Conservation (phyloP, 768 basidiomycete species). For the Collybiopsis luxurians region DNA sequence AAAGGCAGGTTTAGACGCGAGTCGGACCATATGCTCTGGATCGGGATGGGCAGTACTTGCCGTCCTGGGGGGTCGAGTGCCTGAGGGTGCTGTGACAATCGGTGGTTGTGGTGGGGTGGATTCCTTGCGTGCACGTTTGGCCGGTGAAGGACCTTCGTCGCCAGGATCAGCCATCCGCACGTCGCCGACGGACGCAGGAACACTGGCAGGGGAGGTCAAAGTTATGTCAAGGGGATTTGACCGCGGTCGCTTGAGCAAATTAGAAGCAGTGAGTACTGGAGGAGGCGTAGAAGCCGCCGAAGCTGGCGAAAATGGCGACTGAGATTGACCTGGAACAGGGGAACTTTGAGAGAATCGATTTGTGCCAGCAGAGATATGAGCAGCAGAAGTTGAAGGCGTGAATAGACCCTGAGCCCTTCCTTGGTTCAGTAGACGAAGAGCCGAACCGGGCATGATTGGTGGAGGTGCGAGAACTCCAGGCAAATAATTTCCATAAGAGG, state of each 20-base stretch:
- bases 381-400: conserved; percentile 75
- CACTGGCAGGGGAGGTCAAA: conserved; percentile 41
- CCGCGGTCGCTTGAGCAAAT: conserved; percentile 57
- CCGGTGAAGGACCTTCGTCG: conserved; percentile 64
- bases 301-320: conserved; percentile 42
- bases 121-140: conserved; percentile 71
- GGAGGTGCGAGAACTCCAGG: conserved; percentile 69
- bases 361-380: conserved; percentile 31
- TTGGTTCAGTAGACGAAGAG: conserved; percentile 79
- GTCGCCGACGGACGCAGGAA: conserved; percentile 1
- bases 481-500: conserved; percentile 55
- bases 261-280: conserved; percentile 4
- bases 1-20: conserved; percentile 63
- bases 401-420: conserved; percentile 84
- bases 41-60: conserved; percentile 34
- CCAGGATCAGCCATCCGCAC: conserved; percentile 19
- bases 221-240: conserved; percentile 43
- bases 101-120: conserved; percentile 34
- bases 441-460: conserved; percentile 85
- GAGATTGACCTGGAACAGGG: conserved; percentile 36
- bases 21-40: conserved; percentile 46
- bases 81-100: conserved; percentile 1
- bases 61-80: conserved; percentile 7
- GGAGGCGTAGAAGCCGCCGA: conserved; percentile 53
- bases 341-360: conserved; percentile 55